phyloP scores from a whole-genome alignment of 345 rosid genomes.

The Gynandropsis gynandra region DNA sequence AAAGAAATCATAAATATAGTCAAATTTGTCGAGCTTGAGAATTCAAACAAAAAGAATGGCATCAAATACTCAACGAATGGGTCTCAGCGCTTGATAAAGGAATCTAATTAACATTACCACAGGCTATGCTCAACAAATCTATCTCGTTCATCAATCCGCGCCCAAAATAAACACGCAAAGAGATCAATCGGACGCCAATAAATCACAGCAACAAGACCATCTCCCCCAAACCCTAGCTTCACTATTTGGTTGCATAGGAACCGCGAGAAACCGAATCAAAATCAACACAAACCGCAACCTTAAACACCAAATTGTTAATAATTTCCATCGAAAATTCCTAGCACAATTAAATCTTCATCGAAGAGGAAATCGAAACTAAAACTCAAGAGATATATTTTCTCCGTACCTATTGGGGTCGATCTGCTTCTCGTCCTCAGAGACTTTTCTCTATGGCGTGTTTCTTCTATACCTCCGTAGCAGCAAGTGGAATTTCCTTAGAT shows the following conservation, averaged over 20 bases:
- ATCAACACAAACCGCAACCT: not conserved
- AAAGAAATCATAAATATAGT: not conserved
- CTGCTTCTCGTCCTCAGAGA: constrained; percentile 20
- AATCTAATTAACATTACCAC: too few relatives aligned
- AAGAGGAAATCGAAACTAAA: not conserved
- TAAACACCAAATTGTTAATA: not conserved
- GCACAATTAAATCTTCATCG: not conserved
- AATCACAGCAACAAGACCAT: not conserved
- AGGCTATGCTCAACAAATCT: not conserved
- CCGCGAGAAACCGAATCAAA: not conserved
- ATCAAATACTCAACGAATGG: not conserved
- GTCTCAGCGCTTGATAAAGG: not conserved
- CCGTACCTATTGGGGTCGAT: constrained; percentile 25
- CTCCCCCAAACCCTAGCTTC: constrained; percentile 17
- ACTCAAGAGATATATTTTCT: not conserved
- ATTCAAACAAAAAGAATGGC: constrained; percentile 2
- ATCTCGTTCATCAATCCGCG: constrained; percentile 7
- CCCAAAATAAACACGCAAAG: not conserved
- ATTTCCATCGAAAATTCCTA: not conserved
- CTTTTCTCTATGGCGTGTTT: constrained; percentile 16
- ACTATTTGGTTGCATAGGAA: constrained; percentile 3
- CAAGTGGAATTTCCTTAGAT: not conserved
- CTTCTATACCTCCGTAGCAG: not conserved
- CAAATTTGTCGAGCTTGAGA: not conserved
- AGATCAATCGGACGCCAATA: not conserved